Base-by-base conservation (phyloP, 345 rosid species). In the Eucalyptus pauciflora region DNA sequence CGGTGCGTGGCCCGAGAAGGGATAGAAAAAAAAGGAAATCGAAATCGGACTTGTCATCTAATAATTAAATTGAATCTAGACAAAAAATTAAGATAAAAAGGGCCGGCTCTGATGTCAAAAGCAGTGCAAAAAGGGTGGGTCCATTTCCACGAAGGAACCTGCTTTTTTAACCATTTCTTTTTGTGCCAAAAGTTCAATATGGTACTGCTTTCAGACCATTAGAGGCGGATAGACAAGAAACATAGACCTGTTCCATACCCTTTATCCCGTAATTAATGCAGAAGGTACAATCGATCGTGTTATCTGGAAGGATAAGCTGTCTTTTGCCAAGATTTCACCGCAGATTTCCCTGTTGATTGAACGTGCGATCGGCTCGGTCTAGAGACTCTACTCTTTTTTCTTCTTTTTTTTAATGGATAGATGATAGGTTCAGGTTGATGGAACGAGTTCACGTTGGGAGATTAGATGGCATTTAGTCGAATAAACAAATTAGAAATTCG, bases 301-400 rank as follows among this genome's bases (percentile, higher is more conserved):
- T 76, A 3, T 6, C 27, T 1, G 14, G 25, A 15, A 18, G 81
- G 81, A 4, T 18, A 10, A 5, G 24, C 2, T 10, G 25, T 17
- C 20, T 17, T 17, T 18, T 3, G 6, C 2, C 27, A 0, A 2
- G 7, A 37, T 71, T 18, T 7, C 3, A 0, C 13, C 3, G 5
- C 2, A 5, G 48, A 37, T 41, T 6, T 41, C 3, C 3, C 2
- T 10, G 3, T 6, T 22, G 27, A 76, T 71, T 10, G 14, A 20
- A 71, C 14, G 46, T 7, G 14, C 2, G 14, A 71, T 76, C 4
- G 8, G 12, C 3, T 76, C 27, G 83, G 4, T 76, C 29, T 8
- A 24, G 13, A 10, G 3, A 25, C 13, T 24, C 13, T 56, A 56
- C 25, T 52, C 58, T 20, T 52, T 52, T 18, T 52, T 18, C 2